Percentiles rank a stretch among this genome's conserved stretches.
phyloP scores from a whole-genome alignment of 2,329 filamentous ascomycete species.

The Calonectria henricotiae region DNA sequence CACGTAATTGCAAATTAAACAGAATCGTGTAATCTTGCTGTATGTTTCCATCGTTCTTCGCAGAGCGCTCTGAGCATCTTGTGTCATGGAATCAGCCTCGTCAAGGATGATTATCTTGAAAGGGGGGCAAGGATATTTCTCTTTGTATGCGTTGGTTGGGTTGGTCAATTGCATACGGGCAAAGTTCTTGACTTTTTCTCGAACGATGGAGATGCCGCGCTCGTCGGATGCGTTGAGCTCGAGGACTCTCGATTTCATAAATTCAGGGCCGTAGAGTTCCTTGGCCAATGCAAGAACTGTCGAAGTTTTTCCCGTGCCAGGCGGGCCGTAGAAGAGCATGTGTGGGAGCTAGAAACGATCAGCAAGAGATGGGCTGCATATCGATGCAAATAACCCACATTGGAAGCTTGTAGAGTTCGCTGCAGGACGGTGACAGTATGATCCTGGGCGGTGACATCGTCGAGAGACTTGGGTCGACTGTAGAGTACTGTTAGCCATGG shows the following conservation, averaged over 20 bases:
- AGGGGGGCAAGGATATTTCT: conserved; percentile 90
- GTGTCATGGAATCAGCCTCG: conserved; percentile 98
- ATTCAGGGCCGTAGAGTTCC: conserved; percentile 95
- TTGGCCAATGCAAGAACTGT: conserved; percentile 98
- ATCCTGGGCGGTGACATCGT: conserved; percentile 97
- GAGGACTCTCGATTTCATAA: conserved; percentile 94
- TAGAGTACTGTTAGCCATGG: conserved; percentile 33
- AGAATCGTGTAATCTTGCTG: conserved; percentile 95
- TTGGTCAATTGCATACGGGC: conserved; percentile 95
- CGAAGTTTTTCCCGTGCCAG: conserved; percentile 97
- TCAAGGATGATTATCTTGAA: conserved; percentile 99
- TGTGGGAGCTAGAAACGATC: conserved; percentile 79
- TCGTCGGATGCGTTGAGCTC: conserved; percentile 99
- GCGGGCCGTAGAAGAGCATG: conserved; percentile 99
- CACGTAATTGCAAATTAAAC: conserved; percentile 98
- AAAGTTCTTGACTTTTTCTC: conserved; percentile 98
- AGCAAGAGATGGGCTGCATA: conserved; percentile 27
- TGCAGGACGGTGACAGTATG: conserved; percentile 95
- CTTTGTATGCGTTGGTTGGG: conserved; percentile 78
- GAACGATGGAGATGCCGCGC: conserved; percentile 96
- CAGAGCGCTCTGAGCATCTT: conserved; percentile 95
- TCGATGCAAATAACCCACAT: conserved; percentile 69
- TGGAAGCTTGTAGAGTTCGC: conserved; percentile 93
- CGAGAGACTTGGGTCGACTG: conserved; percentile 93
- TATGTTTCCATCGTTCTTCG: conserved; percentile 99